Percentiles rank a stretch among this genome's conserved stretches.
Conservation (phyloP, 2,329 filamentous ascomycete genomes). For the Nigrograna mackinnonii region DNA sequence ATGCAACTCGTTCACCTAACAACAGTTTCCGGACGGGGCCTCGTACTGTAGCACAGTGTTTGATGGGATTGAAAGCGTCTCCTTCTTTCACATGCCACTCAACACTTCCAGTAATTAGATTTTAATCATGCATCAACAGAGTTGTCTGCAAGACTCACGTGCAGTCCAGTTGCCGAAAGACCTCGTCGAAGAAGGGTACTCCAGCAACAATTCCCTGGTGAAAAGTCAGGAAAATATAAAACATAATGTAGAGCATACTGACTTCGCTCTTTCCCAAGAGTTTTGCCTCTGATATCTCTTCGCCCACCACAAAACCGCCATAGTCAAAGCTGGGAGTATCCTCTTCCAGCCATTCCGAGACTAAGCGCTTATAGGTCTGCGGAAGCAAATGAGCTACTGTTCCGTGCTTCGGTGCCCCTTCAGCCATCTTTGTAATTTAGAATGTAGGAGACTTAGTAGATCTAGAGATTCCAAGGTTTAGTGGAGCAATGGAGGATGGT, state of each 20-base stretch:
- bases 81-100: constrained; percentile 87
- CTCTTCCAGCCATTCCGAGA: constrained; percentile 88
- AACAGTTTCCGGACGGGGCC: constrained; percentile 83
- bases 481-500: background rate
- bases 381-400: constrained; percentile 76
- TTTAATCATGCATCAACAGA: background rate
- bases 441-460: background rate
- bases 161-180: constrained; percentile 88
- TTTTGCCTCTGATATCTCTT: constrained; percentile 54
- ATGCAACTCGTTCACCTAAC: constrained; percentile 88
- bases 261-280: constrained; percentile 63
- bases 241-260: constrained; percentile 11
- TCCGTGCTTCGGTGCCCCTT: constrained; percentile 62
- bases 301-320: constrained; percentile 93
- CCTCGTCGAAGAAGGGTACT: constrained; percentile 92
- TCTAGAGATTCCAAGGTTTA: background rate
- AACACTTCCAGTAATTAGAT: constrained; percentile 53
- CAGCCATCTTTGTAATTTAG: constrained; percentile 16
- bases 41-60: constrained; percentile 75
- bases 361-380: constrained; percentile 77
- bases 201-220: constrained; percentile 79
- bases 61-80: constrained; percentile 60
- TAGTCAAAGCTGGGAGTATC: constrained; percentile 97
- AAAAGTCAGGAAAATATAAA: constrained; percentile 1
- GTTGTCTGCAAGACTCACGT: constrained; percentile 49